Conservation (phyloP, 2,329 filamentous ascomycete genomes). For the Aspergillus novoparasiticus region DNA sequence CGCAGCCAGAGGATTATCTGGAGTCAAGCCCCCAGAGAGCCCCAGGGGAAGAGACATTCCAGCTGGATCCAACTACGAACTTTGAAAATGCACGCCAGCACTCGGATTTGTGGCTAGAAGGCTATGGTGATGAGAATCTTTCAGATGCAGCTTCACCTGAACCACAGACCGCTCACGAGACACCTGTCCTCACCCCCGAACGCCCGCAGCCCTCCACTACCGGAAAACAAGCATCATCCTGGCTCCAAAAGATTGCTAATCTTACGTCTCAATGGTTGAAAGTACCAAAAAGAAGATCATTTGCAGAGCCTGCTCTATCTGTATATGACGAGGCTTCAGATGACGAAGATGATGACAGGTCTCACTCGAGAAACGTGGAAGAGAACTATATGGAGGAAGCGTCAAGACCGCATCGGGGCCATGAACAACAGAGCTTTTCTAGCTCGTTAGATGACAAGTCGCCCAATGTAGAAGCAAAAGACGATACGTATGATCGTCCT, state of each 20-base stretch:
- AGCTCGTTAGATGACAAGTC: constrained; percentile 15
- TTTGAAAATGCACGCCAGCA: constrained; percentile 21
- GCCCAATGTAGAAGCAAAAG: constrained; percentile 8
- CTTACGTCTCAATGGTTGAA: constrained; percentile 39
- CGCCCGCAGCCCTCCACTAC: constrained; percentile 17
- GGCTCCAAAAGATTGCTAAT: constrained; percentile 40
- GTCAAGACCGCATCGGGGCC: constrained; percentile 7
- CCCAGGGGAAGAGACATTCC: constrained; percentile 25
- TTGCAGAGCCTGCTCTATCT: constrained; percentile 17
- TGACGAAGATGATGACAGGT: constrained; percentile 21
- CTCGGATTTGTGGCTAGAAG: constrained; percentile 12
- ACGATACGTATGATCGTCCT: constrained; percentile 18
- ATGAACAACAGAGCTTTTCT: constrained; percentile 14
- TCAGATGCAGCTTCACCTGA: constrained; percentile 21
- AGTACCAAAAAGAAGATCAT: constrained; percentile 27
- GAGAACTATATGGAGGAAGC: constrained; percentile 18
- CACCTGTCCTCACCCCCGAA: constrained; percentile 27
- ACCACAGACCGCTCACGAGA: constrained; percentile 15
- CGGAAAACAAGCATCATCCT: constrained; percentile 35
- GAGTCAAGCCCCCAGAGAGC: constrained; percentile 29
- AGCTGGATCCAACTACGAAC: constrained; percentile 27
- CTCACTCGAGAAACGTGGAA: constrained; percentile 10
- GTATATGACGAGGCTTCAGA: constrained; percentile 17
- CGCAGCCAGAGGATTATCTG: constrained; percentile 27
- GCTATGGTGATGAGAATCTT: constrained; percentile 13